Percentiles rank a stretch among this genome's conserved stretches.
These are phyloP conservation scores for Verticillium alfalfae DNA, from an alignment of 2,329 filamentous ascomycete genomes.

Conservation along the genomic window DNA sequence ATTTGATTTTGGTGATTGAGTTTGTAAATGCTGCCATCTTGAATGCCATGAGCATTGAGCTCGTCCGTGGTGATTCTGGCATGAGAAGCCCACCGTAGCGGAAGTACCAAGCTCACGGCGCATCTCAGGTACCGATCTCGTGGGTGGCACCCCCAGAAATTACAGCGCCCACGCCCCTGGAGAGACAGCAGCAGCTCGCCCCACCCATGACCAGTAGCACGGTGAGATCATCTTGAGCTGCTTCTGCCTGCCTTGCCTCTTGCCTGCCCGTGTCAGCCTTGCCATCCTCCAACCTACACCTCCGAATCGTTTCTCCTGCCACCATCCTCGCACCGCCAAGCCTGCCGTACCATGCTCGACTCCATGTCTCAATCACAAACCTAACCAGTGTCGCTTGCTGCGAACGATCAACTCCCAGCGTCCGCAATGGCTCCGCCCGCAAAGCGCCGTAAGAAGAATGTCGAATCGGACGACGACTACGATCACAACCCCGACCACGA, in stretches of 20 bases:
- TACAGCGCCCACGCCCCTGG: neutral
- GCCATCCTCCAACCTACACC: neutral
- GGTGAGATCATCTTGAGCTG: too few relatives aligned
- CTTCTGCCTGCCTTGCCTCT: too few relatives aligned
- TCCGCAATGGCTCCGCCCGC: slow-evolving; percentile 49
- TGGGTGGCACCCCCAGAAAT: neutral
- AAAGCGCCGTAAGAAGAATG: slow-evolving; percentile 54
- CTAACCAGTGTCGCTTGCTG: neutral
- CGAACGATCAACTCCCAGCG: neutral
- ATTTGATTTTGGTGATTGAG: too few relatives aligned
- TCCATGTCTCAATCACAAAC: neutral
- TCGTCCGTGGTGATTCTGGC: neutral
- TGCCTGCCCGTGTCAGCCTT: too few relatives aligned
- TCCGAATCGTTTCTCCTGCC: neutral
- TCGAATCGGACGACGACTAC: slow-evolving; percentile 45
- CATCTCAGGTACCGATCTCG: neutral
- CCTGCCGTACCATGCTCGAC: neutral
- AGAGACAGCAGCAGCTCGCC: neutral
- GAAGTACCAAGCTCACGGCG: neutral
- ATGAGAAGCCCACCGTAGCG: neutral
- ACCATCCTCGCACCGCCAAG: neutral
- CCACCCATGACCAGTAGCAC: too few relatives aligned
- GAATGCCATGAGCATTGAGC: too few relatives aligned
- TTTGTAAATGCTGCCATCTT: too few relatives aligned
- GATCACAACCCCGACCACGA: slow-evolving; percentile 2